A percentile compares a stretch with the other conserved stretches of the same genome.
phyloP scores from a whole-genome alignment of 108 stramenopile genomes.

The Schizochytrium sp. region DNA sequence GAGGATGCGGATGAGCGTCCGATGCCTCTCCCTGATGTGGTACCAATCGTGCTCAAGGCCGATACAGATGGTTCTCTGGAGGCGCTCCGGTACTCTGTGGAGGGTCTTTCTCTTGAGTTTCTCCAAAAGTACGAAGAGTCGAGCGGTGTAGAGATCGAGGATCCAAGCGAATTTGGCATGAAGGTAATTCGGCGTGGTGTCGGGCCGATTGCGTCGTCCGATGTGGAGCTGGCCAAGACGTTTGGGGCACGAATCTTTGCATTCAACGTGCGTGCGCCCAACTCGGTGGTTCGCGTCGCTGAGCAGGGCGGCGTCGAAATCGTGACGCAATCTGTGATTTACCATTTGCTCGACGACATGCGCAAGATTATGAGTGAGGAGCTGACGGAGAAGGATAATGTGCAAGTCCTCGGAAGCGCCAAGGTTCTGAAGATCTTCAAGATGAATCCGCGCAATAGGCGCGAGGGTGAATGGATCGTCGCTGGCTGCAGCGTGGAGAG shows the following conservation, averaged over 20 bases:
- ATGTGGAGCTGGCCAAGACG: slow-evolving; percentile 79
- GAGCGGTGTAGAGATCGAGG: slow-evolving; percentile 34
- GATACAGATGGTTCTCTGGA: slow-evolving; percentile 88
- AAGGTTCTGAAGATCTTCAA: slow-evolving; percentile 27
- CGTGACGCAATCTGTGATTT: slow-evolving; percentile 38
- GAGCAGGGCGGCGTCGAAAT: slow-evolving; percentile 30
- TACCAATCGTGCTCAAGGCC: slow-evolving; percentile 84
- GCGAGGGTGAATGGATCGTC: slow-evolving; percentile 45
- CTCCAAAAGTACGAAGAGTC: background rate
- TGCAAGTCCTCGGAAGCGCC: slow-evolving; percentile 25
- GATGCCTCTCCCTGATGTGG: background rate
- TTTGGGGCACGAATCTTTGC: slow-evolving; percentile 36
- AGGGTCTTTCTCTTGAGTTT: slow-evolving; percentile 71
- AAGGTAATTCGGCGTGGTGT: slow-evolving; percentile 78
- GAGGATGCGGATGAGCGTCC: background rate
- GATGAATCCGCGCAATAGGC: slow-evolving; percentile 18
- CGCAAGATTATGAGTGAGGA: background rate
- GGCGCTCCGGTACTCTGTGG: slow-evolving; percentile 73
- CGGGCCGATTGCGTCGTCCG: slow-evolving; percentile 81
- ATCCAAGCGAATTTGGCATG: slow-evolving; percentile 26
- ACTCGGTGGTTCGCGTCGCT: slow-evolving; percentile 27
- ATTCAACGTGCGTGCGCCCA: slow-evolving; percentile 32
- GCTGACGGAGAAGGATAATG: background rate
- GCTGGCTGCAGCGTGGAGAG: slow-evolving; percentile 83
- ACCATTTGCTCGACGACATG: slow-evolving; percentile 38